These are phyloP conservation scores for Clarireedia homoeocarpa DNA, from an alignment of 2,329 filamentous ascomycete species.

Conservation along the genomic window DNA sequence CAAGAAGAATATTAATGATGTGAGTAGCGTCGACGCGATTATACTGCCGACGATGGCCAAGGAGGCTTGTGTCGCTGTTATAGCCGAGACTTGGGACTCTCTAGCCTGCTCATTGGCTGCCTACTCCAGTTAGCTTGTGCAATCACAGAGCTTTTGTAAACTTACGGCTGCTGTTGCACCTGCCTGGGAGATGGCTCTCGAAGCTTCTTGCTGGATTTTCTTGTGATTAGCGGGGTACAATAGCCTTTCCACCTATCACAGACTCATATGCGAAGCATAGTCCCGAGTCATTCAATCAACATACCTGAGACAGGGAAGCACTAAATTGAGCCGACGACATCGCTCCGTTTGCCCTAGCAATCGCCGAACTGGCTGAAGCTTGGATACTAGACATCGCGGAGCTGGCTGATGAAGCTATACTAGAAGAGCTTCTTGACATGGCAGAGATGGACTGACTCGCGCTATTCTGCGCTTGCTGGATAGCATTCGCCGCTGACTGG, in stretches of 20 bases:
- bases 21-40: slow-evolving; percentile 35
- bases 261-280: background rate
- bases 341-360: slow-evolving; percentile 18
- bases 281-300: no score
- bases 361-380: slow-evolving; percentile 18
- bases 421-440: slow-evolving; percentile 20
- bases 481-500: slow-evolving; percentile 18
- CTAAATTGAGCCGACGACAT: slow-evolving; percentile 18
- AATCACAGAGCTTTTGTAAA: background rate
- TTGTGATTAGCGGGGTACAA: no score
- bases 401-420: slow-evolving; percentile 20
- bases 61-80: slow-evolving; percentile 36
- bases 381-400: slow-evolving; percentile 17
- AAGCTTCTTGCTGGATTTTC: background rate
- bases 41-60: slow-evolving; percentile 37
- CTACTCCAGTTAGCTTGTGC: background rate
- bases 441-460: slow-evolving; percentile 21
- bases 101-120: slow-evolving; percentile 9
- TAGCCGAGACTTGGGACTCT: slow-evolving; percentile 31
- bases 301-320: slow-evolving; percentile 19
- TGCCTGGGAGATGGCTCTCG: background rate
- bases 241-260: no score
- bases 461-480: slow-evolving; percentile 14
- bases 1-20: slow-evolving; percentile 32
- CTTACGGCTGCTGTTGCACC: background rate